Evolutionary conservation across 495 filamentous ascomycete genomes (phyloP).

Genomic region (Penicillium riverlandense): DNA sequence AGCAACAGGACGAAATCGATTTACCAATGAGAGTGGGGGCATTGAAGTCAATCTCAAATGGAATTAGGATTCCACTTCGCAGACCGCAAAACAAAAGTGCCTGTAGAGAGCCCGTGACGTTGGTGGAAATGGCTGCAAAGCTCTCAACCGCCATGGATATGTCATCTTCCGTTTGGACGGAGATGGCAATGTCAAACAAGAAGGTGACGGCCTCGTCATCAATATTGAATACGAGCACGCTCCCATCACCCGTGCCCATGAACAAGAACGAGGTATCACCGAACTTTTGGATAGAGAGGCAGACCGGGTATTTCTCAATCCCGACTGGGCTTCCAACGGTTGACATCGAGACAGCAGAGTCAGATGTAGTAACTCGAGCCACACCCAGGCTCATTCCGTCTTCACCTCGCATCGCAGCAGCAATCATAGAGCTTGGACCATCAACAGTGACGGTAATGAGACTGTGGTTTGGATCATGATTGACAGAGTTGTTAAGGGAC

Average conservation of each 20-base stretch:
- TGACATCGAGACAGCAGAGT: conserved; percentile 6
- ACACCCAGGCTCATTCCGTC: conserved; percentile 17
- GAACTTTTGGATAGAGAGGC: conserved; percentile 24
- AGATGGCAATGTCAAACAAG: conserved; percentile 9
- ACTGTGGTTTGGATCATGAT: conserved; percentile 10
- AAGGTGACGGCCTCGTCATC: conserved; percentile 9
- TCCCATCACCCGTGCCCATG: conserved; percentile 30
- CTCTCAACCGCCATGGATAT: conserved; percentile 35
- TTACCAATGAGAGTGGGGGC: conserved; percentile 19
- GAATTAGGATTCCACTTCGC: conserved; percentile 35
- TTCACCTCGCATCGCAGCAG: conserved; percentile 16
- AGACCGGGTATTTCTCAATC: conserved; percentile 29
- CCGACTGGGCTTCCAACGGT: conserved; percentile 5
- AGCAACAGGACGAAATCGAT: neutral
- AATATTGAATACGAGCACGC: conserved; percentile 22
- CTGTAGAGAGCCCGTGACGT: conserved; percentile 1
- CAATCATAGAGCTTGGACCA: conserved; percentile 16
- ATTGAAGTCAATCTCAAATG: conserved; percentile 21
- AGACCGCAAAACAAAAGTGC: conserved; percentile 35
- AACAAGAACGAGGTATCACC: conserved; percentile 23
- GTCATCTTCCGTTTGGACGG: conserved; percentile 13
- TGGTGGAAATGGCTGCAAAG: conserved; percentile 17
- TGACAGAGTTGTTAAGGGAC: conserved; percentile 7
- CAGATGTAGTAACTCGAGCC: conserved; percentile 6
- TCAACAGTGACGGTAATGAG: conserved; percentile 26